phyloP scores from a whole-genome alignment of 2,329 filamentous ascomycete genomes.

The Aspergillus neotritici region DNA sequence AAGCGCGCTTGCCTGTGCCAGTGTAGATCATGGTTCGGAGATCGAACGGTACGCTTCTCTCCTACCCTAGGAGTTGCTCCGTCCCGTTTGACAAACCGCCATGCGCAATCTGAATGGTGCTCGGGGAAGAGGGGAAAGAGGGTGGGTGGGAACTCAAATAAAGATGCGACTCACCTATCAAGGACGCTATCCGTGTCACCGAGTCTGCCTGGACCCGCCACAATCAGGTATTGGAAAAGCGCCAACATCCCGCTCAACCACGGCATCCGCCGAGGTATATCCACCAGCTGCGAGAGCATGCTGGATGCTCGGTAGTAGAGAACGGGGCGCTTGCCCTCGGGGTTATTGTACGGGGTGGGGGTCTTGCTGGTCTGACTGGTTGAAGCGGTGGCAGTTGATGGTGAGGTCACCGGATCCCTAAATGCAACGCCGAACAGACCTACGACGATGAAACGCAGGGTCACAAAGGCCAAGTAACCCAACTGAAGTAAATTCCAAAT shows the following conservation, averaged over 20 bases:
- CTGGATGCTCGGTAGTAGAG: conserved; percentile 72
- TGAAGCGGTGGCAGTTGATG: conserved; percentile 21
- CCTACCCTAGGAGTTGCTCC: conserved; percentile 8
- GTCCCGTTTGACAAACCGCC: conserved; percentile 1
- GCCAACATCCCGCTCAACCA: conserved; percentile 76
- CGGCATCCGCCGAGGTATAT: conserved; percentile 77
- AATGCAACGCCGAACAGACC: conserved; percentile 64
- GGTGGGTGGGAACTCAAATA: conserved; percentile 8
- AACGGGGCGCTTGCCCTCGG: conserved; percentile 53
- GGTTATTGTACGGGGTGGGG: conserved; percentile 24
- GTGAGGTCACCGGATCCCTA: conserved; percentile 47
- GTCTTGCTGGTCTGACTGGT: conserved; percentile 24
- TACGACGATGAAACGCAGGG: conserved; percentile 60
- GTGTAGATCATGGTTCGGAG: conserved; percentile 30
- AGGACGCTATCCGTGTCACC: conserved; percentile 70
- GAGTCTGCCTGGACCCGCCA: conserved; percentile 68
- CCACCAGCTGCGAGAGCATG: conserved; percentile 65
- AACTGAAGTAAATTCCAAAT: conserved; percentile 51
- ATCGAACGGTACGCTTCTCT: conserved; percentile 26
- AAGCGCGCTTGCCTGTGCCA: conserved; percentile 20
- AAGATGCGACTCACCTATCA: conserved; percentile 70
- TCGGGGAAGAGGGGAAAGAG: not conserved
- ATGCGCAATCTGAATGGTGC: conserved; percentile 8
- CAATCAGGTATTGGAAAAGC: conserved; percentile 66
- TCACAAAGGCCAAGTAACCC: conserved; percentile 50